Base-by-base conservation (phyloP, 2,329 filamentous ascomycete genomes). In the Myriosclerotinia curreyana region DNA sequence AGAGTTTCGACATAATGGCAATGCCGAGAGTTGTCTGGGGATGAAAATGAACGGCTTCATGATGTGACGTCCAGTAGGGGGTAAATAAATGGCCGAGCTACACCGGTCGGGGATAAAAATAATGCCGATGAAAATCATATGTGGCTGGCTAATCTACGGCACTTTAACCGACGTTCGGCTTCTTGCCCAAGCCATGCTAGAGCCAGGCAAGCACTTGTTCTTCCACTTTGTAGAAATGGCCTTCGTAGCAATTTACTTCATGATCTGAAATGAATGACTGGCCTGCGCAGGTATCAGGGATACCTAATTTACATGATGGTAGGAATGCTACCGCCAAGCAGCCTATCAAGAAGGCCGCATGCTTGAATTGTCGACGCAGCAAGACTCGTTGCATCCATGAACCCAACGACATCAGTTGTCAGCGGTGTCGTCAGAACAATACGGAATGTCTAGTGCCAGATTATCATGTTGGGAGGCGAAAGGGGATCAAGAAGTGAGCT, bases 401-500 rank as follows among this genome's bases (percentile, higher is more conserved):
- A 50, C 74, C 78, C 25, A 79, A 79, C 50, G 79, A 83, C 65
- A 71, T 77, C 25, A 78, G 80, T 34, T 90, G 87, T 73, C 85
- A 85, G 68, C 81, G 85, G 74, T 90, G 87, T 73, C 77, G 79
- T 62, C 81, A 85, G 71, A 77, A 82, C 9, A 79, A 82, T 42
- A 73, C 77, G 17, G 85, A 90, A 65, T 91, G 88, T 73, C 78
- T 89, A 7, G 84, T 89, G 2, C 88, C 83, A n/a, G 83, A 83
- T n/a, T 90, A 90, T 72, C 87, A 90, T 67, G 82, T 90, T 5
- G 88, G 88, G 9, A 80, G 89, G 58, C 87, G 90, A 72, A 91
- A 91, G 72, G 89, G 88, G 28, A 88, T 91, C 66, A 91, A 91
- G 75, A 91, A 91, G 88, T 88, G 76, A 76, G 79, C 69, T 52